A percentile compares a stretch with the other conserved stretches of the same genome.
Conservation (phyloP, 192 early-diverging fungal genomes). For the Spizellomyces punctatus region DNA sequence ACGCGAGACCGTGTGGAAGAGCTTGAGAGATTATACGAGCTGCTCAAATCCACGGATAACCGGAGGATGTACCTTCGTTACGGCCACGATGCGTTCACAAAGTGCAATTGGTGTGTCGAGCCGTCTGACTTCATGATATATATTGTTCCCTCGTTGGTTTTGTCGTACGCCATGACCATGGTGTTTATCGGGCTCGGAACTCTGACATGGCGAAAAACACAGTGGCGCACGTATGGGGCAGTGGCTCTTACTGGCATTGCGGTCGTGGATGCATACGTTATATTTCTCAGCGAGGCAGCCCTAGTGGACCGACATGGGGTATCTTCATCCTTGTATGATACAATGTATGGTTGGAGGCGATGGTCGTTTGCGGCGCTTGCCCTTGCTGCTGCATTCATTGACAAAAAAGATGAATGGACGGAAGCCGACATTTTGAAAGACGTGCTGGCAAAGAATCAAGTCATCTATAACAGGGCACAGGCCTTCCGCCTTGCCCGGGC, state of each 20-base stretch:
- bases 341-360: neutral
- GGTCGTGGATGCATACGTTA: constrained; percentile 15
- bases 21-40: constrained; percentile 23
- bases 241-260: constrained; percentile 4
- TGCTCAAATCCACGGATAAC: constrained; percentile 15
- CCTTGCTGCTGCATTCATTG: constrained; percentile 14
- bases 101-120: constrained; percentile 35
- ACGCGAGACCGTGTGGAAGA: constrained; percentile 1
- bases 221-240: constrained; percentile 29
- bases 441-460: constrained; percentile 31
- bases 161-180: constrained; percentile 21
- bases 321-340: constrained; percentile 1
- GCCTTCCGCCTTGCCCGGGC: constrained; percentile 33
- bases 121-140: constrained; percentile 19
- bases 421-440: constrained; percentile 34
- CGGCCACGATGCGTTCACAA: constrained; percentile 28
- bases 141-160: constrained; percentile 10
- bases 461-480: constrained; percentile 29
- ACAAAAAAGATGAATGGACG: constrained; percentile 30
- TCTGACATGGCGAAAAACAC: constrained; percentile 8
- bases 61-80: constrained; percentile 27
- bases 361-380: constrained; percentile 25
- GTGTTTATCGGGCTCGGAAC: constrained; percentile 26
- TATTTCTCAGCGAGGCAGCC: constrained; percentile 1
- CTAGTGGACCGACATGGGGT: constrained; percentile 6